Conservation (phyloP, 106 monocot species). For the Xerophyta viscosa region DNA sequence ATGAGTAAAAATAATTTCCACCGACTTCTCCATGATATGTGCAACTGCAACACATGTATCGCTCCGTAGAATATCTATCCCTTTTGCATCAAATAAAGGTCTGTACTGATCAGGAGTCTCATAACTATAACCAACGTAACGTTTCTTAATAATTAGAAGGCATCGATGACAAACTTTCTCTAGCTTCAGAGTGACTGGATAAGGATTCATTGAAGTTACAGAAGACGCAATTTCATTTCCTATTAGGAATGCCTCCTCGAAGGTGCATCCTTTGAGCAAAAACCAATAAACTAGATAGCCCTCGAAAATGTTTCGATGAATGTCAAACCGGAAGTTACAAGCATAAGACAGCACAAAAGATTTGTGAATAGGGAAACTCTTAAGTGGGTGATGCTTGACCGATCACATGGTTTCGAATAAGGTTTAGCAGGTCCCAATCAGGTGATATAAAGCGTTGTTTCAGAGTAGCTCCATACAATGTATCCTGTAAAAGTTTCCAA, state of each 20-base stretch:
- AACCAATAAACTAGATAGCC: no score
- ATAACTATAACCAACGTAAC: slow-evolving; percentile 97
- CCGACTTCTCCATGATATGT: slow-evolving; percentile 70
- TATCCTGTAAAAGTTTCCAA: no score
- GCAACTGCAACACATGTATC: slow-evolving; percentile 93
- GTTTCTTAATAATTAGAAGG: slow-evolving; percentile 95
- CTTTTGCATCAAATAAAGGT: slow-evolving; percentile 91
- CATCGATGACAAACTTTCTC: slow-evolving; percentile 90
- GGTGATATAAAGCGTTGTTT: no score
- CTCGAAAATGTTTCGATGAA: no score
- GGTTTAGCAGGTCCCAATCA: no score
- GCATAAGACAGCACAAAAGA: no score
- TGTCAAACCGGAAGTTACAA: no score
- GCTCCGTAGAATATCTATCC: slow-evolving; percentile 88
- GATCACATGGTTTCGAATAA: no score
- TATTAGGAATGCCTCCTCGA: slow-evolving; percentile 80
- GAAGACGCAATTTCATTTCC: slow-evolving; percentile 87
- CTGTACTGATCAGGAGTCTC: slow-evolving; percentile 61
- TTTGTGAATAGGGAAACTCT: no score
- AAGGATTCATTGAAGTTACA: slow-evolving; percentile 88
- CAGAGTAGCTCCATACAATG: no score
- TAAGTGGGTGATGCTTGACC: no score
- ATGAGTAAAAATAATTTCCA: slow-evolving; percentile 74
- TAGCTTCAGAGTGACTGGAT: slow-evolving; percentile 79
- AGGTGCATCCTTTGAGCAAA: slow-evolving; percentile 65